Base-by-base conservation (phyloP, 78 protist species). In the Dictyostelium capitatum region DNA sequence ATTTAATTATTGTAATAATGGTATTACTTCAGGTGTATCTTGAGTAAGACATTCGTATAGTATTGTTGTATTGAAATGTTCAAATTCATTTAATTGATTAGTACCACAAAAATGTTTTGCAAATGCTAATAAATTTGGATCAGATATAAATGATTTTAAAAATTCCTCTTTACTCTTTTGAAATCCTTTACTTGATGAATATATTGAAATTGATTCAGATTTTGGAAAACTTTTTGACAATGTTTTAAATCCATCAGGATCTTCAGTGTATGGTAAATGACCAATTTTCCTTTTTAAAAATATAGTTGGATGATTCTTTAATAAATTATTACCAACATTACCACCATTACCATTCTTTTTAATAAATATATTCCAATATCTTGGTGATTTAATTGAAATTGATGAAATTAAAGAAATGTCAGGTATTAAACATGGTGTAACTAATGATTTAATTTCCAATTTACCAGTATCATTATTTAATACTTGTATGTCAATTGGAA, bases 361-460 rank as follows among this genome's bases (percentile, higher is more conserved):
- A 17, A 79, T 57, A 30, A 28, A 47, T n/a, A 75, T n/a, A 67
- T 50, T 73, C 91, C 92, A 85, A 57, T 93, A 93, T 46, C 96
- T 78, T 37, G 85, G 92, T 20, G 74, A 64, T 37, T 43, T 43
- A 11, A 93, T 54, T n/a, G 56, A 47, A 70, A 93, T 93, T 14
- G 91, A 74, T 17, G 32, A 56, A n/a, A 93, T 83, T 28, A 4
- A 28, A 8, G 48, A 43, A 8, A 87, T 17, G 56, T 83, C 90
- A 56, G 96, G 96, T 1, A 93, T 46, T 15, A 93, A 15, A 56
- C 94, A 83, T 28, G 96, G 96, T 73, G 96, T 56, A n/a, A 84
- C 67, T 6, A 53, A 47, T 7, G 54, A 6, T 28, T 83, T 20
- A 25, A 75, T 85, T 25, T 19, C 23, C 9, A 70, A 8, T 78